These are phyloP conservation scores for Alternaria sp. DNA, from an alignment of 2,329 filamentous ascomycete species.

Conservation along the genomic window DNA sequence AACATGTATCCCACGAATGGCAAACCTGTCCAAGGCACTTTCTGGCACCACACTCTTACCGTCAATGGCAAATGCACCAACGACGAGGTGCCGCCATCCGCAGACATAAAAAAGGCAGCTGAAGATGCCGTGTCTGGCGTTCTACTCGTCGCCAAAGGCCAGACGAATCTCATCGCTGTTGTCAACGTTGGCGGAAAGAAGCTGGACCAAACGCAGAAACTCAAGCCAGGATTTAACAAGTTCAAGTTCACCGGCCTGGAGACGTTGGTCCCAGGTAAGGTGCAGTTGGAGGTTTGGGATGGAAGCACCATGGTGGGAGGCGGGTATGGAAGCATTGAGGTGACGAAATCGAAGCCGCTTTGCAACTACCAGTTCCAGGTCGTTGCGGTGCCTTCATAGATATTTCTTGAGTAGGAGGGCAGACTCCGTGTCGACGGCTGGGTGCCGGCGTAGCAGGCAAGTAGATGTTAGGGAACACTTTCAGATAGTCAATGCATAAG, in stretches of 20 bases:
- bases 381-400: not conserved
- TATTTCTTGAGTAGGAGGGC: not conserved
- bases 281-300: conserved; percentile 34
- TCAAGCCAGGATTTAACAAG: conserved; percentile 23
- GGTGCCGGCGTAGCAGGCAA: not conserved
- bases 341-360: conserved; percentile 3
- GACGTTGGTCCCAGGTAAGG: conserved; percentile 23
- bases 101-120: conserved; percentile 1
- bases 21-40: conserved; percentile 25
- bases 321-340: conserved; percentile 19
- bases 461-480: not conserved
- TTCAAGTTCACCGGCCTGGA: conserved; percentile 26
- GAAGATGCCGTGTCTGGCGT: conserved; percentile 19
- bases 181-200: conserved; percentile 26
- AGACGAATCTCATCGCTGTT: conserved; percentile 24
- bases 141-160: conserved; percentile 19
- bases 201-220: no score
- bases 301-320: conserved; percentile 27
- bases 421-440: not conserved
- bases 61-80: no score
- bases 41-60: conserved; percentile 29
- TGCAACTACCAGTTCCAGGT: conserved; percentile 26
- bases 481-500: not conserved
- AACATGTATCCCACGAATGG: conserved; percentile 28
- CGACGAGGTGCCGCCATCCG: no score